phyloP scores from a whole-genome alignment of 2,329 filamentous ascomycete genomes.

The Daldinia sp. region DNA sequence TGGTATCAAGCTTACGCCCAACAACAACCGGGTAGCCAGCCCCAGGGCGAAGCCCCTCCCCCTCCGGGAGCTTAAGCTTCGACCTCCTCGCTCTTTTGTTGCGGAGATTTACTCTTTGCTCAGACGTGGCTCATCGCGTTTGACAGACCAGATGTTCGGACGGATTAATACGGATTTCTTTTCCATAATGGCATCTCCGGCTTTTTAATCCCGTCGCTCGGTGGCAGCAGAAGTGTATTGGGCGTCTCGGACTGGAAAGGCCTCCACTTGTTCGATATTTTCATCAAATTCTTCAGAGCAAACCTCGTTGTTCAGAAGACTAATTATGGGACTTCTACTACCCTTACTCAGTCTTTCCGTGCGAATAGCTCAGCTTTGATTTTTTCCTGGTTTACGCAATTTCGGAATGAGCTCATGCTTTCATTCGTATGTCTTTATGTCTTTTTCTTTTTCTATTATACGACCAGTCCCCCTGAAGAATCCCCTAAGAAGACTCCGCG shows the following conservation, averaged over 20 bases:
- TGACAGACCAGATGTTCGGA: not conserved
- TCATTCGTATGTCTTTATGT: not conserved
- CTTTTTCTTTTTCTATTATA: conserved; percentile 1
- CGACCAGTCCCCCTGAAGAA: not conserved
- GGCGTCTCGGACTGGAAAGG: conserved; percentile 2
- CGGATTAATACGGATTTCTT: conserved; percentile 4
- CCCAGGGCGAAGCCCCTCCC: conserved; percentile 54
- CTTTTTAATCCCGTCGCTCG: conserved; percentile 1
- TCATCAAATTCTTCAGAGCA: not conserved
- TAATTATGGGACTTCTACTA: not conserved
- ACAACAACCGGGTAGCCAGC: conserved; percentile 58
- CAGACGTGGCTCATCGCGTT: not conserved
- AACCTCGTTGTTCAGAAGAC: not conserved
- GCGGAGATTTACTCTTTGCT: not conserved
- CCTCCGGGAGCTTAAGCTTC: conserved; percentile 54
- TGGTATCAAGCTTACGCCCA: conserved; percentile 80
- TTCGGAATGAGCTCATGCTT: not conserved
- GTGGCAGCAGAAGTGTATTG: not conserved
- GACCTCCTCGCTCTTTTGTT: not conserved
- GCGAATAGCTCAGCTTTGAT: not conserved
- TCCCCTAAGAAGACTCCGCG: no score
- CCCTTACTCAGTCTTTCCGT: not conserved
- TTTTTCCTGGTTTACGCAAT: not conserved
- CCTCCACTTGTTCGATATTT: not conserved
- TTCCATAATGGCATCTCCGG: not conserved